Evolutionary conservation across 139 green algal species (phyloP).

Genomic region (Tetraselmis striata): DNA sequence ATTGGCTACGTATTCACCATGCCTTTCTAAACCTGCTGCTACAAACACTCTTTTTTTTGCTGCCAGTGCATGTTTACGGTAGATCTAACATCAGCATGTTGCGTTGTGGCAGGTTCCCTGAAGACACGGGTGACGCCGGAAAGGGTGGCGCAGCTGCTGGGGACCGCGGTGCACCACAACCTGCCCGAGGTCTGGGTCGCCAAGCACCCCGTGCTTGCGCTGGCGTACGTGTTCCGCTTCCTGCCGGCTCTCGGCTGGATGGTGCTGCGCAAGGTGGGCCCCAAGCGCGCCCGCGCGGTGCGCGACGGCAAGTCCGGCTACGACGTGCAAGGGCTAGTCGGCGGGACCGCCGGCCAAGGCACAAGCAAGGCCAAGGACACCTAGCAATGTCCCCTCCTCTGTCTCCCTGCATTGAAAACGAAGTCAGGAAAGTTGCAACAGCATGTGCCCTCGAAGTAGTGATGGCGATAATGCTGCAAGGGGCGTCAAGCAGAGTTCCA

Average conservation of each 20-base stretch:
- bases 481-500: too few species aligned
- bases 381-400: too few species aligned
- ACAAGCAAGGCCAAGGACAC: not conserved
- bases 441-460: too few species aligned
- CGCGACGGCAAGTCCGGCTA: slow-evolving; percentile 3
- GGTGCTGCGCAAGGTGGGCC: slow-evolving; percentile 12
- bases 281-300: slow-evolving; percentile 7
- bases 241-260: slow-evolving; percentile 6
- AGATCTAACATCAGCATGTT: too few species aligned
- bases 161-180: not conserved
- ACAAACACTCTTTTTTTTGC: too few species aligned
- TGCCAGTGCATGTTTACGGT: too few species aligned
- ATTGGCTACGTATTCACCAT: not conserved
- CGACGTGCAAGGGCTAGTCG: slow-evolving; percentile 3
- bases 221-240: slow-evolving; percentile 9
- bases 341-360: too few species aligned
- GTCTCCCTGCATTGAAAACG: too few species aligned
- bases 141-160: slow-evolving; percentile 1
- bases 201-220: slow-evolving; percentile 10
- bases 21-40: too few species aligned
- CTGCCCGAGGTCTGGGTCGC: slow-evolving; percentile 4
- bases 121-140: not conserved
- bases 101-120: not conserved
- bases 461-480: too few species aligned
- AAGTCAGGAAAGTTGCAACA: too few species aligned